phyloP scores from a whole-genome alignment of 1,284 basidiomycete genomes.

The Ganoderma boninense region DNA sequence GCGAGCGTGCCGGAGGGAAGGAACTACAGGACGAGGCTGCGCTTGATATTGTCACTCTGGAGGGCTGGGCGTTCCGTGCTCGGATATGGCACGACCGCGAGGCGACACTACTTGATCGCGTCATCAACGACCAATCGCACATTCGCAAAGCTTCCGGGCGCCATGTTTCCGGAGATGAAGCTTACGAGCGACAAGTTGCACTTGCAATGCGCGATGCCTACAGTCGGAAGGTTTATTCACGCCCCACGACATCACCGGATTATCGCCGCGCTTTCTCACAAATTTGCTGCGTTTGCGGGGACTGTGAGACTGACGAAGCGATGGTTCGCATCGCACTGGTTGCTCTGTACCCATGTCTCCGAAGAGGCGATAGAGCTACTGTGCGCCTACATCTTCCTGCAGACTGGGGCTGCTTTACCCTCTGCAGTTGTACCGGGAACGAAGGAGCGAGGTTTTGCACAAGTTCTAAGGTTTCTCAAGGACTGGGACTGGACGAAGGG shows the following conservation, averaged over 20 bases:
- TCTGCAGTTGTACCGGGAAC: constrained; percentile 59
- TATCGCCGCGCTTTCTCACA: constrained; percentile 83
- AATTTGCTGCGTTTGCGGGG: constrained; percentile 81
- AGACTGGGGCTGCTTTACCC: constrained; percentile 32
- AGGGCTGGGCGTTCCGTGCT: constrained; percentile 90
- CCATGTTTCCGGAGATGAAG: constrained; percentile 44
- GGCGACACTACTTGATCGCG: constrained; percentile 78
- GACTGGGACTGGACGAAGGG: constrained; percentile 87
- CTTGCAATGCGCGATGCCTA: constrained; percentile 74
- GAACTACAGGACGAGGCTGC: constrained; percentile 76
- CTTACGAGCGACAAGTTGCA: constrained; percentile 62
- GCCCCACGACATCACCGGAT: constrained; percentile 88
- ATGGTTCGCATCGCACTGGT: constrained; percentile 93
- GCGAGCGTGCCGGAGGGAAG: constrained; percentile 55
- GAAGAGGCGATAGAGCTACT: constrained; percentile 89
- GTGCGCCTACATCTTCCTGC: constrained; percentile 73
- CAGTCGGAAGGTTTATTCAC: constrained; percentile 76
- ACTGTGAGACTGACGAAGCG: constrained; percentile 91
- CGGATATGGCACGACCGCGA: constrained; percentile 93
- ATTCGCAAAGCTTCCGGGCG: constrained; percentile 49
- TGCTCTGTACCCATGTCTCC: constrained; percentile 73
- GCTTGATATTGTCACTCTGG: constrained; percentile 82
- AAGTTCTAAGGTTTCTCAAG: constrained; percentile 78
- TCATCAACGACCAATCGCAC: constrained; percentile 56
- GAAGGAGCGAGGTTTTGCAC: constrained; percentile 85